Evolutionary conservation across 345 rosid genomes (phyloP).

Genomic region (Eucalyptus guilfoylei): DNA sequence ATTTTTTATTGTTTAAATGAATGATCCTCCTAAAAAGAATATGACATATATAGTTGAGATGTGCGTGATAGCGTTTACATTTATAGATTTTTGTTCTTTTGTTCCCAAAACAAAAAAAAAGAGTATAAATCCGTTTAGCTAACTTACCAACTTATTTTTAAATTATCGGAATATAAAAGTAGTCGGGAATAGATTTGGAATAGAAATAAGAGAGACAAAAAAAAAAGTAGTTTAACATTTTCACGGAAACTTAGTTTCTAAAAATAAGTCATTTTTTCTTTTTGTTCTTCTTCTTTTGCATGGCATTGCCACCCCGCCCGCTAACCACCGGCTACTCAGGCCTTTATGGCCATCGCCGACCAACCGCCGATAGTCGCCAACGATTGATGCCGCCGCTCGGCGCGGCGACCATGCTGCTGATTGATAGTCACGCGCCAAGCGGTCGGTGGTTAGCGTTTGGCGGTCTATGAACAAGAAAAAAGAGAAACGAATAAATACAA

Average conservation of each 20-base stretch:
- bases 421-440: too few relatives aligned
- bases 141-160: too few relatives aligned
- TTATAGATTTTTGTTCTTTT: too few relatives aligned
- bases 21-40: background rate
- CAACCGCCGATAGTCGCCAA: fast-evolving
- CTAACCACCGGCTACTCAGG: fast-evolving
- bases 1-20: background rate
- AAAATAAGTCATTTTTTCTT: too few relatives aligned
- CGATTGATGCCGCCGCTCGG: fast-evolving
- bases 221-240: fast-evolving
- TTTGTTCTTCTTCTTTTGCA: too few relatives aligned
- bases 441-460: fast-evolving
- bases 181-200: too few relatives aligned
- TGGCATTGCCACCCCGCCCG: too few relatives aligned
- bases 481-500: too few relatives aligned
- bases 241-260: fast-evolving
- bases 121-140: fast-evolving
- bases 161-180: too few relatives aligned
- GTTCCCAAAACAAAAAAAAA: fast-evolving
- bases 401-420: too few relatives aligned
- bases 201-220: fast-evolving
- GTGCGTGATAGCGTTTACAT: too few relatives aligned
- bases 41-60: background rate
- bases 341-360: fast-evolving
- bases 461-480: fast-evolving